Base-by-base conservation (phyloP, 352 stramenopile species). In the Globisporangium splendens region DNA sequence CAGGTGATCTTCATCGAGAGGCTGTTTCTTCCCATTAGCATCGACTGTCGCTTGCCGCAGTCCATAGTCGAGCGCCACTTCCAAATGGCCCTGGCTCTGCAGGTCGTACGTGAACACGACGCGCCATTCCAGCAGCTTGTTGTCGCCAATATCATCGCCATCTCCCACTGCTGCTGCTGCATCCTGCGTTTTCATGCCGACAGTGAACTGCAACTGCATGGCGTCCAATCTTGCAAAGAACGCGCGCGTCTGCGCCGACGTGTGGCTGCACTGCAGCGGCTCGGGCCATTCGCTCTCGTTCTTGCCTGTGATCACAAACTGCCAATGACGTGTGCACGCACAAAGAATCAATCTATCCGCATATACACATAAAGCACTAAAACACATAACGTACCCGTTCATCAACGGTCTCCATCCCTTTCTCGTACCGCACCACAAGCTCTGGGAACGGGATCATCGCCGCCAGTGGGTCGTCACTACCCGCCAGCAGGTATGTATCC, bases 211-310 rank as follows among this genome's bases (percentile, higher is more conserved):
- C 15, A 92, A 58, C 55, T 87, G 68, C 70, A 92, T 86, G 50
- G 67, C 74, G 22, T 89, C 77, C 28, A 92, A 47, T 10, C 61
- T 55, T 39, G 90, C 83, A 33, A 92, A 92, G 56, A 92, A 92
- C 15, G 41, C 20, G 13, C 83, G 66, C 13, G 75, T 87, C 18
- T 71, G 56, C 8, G 66, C 50, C 11, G 72, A 71, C 0, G 65
- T 59, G 39, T 54, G 61, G 4, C 73, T 50, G 22, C 72, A 48
- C 0, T 67, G 69, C 22, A 92, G 52, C 13, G 79, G 59, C 17
- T 70, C 57, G 2, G 83, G 83, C 83, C 83, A 92, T 43, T 78
- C 59, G 49, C 59, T 74, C 8, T 68, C 48, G n/a, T 61, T 75
- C 15, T 44, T 47, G 6, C 74, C 72, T 4, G 69, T 77, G 22